Percentiles rank a stretch among this genome's conserved stretches.
phyloP scores from a whole-genome alignment of 371 early-diverging fungal species.

The Haplosporangium sp. region DNA sequence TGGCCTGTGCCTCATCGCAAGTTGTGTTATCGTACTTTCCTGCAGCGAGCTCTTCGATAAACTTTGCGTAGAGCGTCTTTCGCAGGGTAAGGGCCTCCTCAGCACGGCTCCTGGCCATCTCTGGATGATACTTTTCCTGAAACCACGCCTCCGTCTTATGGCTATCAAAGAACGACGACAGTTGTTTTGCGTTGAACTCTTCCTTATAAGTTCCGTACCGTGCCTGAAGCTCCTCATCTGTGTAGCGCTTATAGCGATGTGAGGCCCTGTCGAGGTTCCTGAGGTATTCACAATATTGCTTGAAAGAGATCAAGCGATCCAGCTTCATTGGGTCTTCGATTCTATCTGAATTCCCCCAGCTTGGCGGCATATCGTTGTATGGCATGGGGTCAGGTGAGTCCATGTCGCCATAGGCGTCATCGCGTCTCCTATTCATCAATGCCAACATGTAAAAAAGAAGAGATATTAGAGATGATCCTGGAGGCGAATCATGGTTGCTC shows the following conservation, averaged over 20 bases:
- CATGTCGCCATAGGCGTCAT: slow-evolving; percentile 48
- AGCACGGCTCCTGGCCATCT: slow-evolving; percentile 62
- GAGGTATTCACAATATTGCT: slow-evolving; percentile 82
- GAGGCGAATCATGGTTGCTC: neutral
- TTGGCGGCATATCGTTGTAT: slow-evolving; percentile 30
- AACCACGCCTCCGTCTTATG: slow-evolving; percentile 95
- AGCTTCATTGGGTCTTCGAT: slow-evolving; percentile 78
- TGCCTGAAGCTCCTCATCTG: slow-evolving; percentile 84
- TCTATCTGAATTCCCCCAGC: slow-evolving; percentile 47
- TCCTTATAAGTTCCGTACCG: slow-evolving; percentile 86
- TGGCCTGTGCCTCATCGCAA: slow-evolving; percentile 67
- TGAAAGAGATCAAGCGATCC: slow-evolving; percentile 82
- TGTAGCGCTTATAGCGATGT: slow-evolving; percentile 60
- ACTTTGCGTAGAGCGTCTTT: slow-evolving; percentile 65
- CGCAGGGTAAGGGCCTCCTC: slow-evolving; percentile 68
- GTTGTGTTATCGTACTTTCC: slow-evolving; percentile 81
- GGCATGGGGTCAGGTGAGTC: slow-evolving; percentile 30
- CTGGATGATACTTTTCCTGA: slow-evolving; percentile 90
- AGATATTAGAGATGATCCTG: neutral
- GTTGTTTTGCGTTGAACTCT: slow-evolving; percentile 72
- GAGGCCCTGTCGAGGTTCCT: slow-evolving; percentile 60
- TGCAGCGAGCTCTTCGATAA: slow-evolving; percentile 69
- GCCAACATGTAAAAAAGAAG: neutral
- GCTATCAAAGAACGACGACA: slow-evolving; percentile 76
- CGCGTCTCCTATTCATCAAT: slow-evolving; percentile 21